phyloP scores from a whole-genome alignment of 192 early-diverging fungal species.

The Coemansia sp. region DNA sequence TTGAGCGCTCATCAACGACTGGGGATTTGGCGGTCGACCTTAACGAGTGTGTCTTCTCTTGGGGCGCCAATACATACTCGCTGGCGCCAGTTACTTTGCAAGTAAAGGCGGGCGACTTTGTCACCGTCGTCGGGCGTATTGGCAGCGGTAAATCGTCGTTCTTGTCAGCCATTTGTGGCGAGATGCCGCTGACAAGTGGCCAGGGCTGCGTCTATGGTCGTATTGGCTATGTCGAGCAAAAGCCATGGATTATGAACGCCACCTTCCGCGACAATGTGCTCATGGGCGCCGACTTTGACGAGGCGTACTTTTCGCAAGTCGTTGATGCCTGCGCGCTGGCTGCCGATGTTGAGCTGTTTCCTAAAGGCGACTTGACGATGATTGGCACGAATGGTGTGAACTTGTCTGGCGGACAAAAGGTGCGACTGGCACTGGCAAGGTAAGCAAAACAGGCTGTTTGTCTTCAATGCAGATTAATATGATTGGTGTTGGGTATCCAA shows the following conservation, averaged over 20 bases:
- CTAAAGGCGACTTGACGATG: slow-evolving; percentile 50
- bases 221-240: slow-evolving; percentile 50
- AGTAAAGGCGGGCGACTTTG: slow-evolving; percentile 68
- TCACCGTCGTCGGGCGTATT: slow-evolving; percentile 83
- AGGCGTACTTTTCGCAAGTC: slow-evolving; percentile 23
- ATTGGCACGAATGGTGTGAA: slow-evolving; percentile 63
- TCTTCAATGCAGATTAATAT: background rate
- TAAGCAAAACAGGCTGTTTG: background rate
- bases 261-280: slow-evolving; percentile 57
- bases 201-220: slow-evolving; percentile 68
- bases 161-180: slow-evolving; percentile 70
- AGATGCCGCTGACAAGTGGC: slow-evolving; percentile 78
- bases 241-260: slow-evolving; percentile 43
- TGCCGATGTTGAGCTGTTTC: slow-evolving; percentile 25
- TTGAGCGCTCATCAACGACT: background rate
- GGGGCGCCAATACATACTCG: slow-evolving; percentile 44
- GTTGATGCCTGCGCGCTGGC: slow-evolving; percentile 34
- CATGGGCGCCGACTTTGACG: slow-evolving; percentile 42
- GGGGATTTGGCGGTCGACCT: slow-evolving; percentile 15
- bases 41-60: slow-evolving; percentile 28
- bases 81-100: slow-evolving; percentile 62
- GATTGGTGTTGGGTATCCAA: background rate
- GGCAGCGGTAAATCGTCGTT: slow-evolving; percentile 76
- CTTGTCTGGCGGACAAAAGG: slow-evolving; percentile 66
- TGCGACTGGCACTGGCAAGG: slow-evolving; percentile 64